Conservation (phyloP, 768 basidiomycete genomes). For the Boletus pseudopeckii region DNA sequence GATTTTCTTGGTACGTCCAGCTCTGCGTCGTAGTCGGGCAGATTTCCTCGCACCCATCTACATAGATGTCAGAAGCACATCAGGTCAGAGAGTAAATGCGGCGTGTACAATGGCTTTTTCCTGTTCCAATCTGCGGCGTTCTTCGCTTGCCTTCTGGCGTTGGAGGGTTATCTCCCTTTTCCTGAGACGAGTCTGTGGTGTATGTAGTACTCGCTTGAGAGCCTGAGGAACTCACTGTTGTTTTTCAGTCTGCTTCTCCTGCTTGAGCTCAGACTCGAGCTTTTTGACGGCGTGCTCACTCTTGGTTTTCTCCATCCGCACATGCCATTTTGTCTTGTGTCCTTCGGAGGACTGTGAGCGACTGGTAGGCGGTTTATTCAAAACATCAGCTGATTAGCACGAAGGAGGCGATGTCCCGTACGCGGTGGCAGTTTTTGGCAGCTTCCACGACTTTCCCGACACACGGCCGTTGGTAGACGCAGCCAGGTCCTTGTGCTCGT, state of each 20-base stretch:
- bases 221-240: slow-evolving; percentile 42
- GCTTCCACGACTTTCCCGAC: slow-evolving; percentile 72
- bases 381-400: not conserved
- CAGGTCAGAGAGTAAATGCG: not conserved
- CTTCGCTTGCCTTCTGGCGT: slow-evolving; percentile 70
- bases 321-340: slow-evolving; percentile 67
- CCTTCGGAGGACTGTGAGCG: slow-evolving; percentile 66
- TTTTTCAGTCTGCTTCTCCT: slow-evolving; percentile 70
- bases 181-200: slow-evolving; percentile 34
- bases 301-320: slow-evolving; percentile 66
- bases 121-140: slow-evolving; percentile 53
- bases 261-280: slow-evolving; percentile 67
- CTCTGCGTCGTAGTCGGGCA: slow-evolving; percentile 65
- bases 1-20: slow-evolving; percentile 77
- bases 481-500: slow-evolving; percentile 37
- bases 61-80: slow-evolving; percentile 1
- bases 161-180: slow-evolving; percentile 65
- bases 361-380: slow-evolving; percentile 34
- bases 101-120: slow-evolving; percentile 31
- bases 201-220: not conserved
- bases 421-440: slow-evolving; percentile 47
- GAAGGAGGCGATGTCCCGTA: slow-evolving; percentile 27
- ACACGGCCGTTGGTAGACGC: slow-evolving; percentile 62
- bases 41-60: slow-evolving; percentile 83
- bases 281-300: slow-evolving; percentile 69